Percentiles rank a stretch among this genome's conserved stretches.
Evolutionary conservation across 306 rosid genomes (phyloP).

Genomic region (Begonia masoniana): DNA sequence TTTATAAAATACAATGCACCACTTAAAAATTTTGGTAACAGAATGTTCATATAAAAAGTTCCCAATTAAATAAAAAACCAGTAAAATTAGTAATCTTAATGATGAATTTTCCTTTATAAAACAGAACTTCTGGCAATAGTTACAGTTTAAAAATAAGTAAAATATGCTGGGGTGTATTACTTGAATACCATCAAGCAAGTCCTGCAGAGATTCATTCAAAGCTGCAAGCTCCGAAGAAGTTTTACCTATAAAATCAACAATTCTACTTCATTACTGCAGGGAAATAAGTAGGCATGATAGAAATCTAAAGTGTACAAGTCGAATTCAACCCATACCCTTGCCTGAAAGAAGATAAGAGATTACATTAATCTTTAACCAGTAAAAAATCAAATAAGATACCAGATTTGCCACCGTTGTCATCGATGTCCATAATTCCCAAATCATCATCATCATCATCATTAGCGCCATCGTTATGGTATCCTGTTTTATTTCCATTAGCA

Average conservation of each 20-base stretch:
- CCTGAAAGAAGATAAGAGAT: not conserved
- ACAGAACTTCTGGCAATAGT: too few species aligned
- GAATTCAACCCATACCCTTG: too few species aligned
- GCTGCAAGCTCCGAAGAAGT: slow-evolving; percentile 56
- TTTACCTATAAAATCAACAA: slow-evolving; percentile 27
- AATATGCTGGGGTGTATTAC: slow-evolving; percentile 19
- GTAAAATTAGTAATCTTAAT: too few species aligned
- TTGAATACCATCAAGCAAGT: slow-evolving; percentile 90
- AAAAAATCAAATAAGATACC: slow-evolving; percentile 15
- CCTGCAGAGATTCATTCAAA: slow-evolving; percentile 77
- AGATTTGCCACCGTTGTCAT: slow-evolving; percentile 46
- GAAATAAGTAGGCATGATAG: not conserved
- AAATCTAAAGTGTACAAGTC: not conserved
- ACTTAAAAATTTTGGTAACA: too few species aligned
- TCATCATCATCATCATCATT: slow-evolving; percentile 42
- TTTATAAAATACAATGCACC: too few species aligned
- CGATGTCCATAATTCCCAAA: slow-evolving; percentile 74
- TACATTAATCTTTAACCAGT: not conserved
- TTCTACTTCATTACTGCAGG: not conserved
- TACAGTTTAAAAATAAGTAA: too few species aligned
- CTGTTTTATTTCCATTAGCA: slow-evolving; percentile 38
- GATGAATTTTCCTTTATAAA: too few species aligned
- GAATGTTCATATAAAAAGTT: too few species aligned
- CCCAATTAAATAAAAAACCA: too few species aligned
- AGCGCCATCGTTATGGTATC: slow-evolving; percentile 17